These are phyloP conservation scores for Alternaria arbusti DNA, from an alignment of 2,329 filamentous ascomycete species.

Conservation along the genomic window DNA sequence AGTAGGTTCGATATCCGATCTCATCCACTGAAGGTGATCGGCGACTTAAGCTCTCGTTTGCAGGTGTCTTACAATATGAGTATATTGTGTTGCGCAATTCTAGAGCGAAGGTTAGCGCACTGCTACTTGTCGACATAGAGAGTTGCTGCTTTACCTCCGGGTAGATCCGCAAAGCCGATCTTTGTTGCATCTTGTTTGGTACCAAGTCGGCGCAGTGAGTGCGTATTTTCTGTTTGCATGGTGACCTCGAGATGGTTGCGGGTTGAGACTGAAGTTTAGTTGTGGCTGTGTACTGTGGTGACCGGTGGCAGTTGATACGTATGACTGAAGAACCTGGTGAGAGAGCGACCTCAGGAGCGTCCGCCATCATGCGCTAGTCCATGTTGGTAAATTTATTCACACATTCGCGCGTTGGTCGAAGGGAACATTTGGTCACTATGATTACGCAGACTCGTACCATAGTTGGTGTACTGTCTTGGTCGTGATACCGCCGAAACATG, in stretches of 20 bases:
- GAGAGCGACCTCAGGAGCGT: neutral
- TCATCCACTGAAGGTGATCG: neutral
- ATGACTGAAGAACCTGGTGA: neutral
- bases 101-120: neutral
- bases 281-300: neutral
- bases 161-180: neutral
- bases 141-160: neutral
- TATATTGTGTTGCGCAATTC: neutral
- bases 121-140: neutral
- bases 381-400: neutral
- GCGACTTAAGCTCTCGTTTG: neutral
- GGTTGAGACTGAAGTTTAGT: neutral
- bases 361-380: neutral
- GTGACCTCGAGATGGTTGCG: neutral
- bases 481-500: neutral
- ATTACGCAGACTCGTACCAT: neutral
- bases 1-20: neutral
- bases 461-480: neutral
- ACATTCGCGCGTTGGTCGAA: neutral
- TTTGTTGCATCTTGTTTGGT: neutral
- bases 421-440: neutral
- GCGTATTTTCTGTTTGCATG: neutral
- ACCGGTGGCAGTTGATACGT: neutral
- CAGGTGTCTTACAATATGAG: neutral
- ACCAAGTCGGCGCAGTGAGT: neutral